Percentiles rank a stretch among this genome's conserved stretches.
Conservation (phyloP, 306 rosid species). For the Acacia acuminata region DNA sequence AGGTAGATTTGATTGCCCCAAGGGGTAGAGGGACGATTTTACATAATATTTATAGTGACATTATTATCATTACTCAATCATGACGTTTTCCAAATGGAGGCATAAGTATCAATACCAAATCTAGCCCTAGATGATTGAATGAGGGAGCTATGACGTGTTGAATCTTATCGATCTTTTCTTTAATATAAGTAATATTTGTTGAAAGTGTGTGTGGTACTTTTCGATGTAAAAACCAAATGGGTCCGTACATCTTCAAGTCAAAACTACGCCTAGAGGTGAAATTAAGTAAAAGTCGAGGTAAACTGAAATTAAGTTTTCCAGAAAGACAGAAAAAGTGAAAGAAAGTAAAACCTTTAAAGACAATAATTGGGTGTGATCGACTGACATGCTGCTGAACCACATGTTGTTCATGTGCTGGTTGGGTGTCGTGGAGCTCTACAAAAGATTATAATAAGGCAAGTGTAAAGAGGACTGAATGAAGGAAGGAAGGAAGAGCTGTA, state of each 20-base stretch:
- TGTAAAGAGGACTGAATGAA: background rate
- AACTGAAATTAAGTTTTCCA: slow-evolving; percentile 5
- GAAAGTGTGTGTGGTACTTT: background rate
- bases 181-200: background rate
- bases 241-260: background rate
- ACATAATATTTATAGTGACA: background rate
- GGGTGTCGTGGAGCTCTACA: slow-evolving; percentile 51
- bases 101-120: background rate
- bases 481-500: slow-evolving; percentile 12
- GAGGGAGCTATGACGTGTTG: background rate
- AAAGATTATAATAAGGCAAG: slow-evolving; percentile 1
- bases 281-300: background rate
- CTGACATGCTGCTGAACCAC: slow-evolving; percentile 38
- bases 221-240: background rate
- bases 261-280: background rate
- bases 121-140: background rate
- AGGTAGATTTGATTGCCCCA: background rate
- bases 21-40: background rate
- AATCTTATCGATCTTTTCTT: background rate
- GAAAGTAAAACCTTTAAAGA: slow-evolving; percentile 68
- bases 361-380: slow-evolving; percentile 52
- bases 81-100: background rate
- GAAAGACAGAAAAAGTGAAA: background rate
- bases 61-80: background rate
- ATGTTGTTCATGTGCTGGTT: slow-evolving; percentile 53